Evolutionary conservation across 1,284 basidiomycete species (phyloP).

Genomic region (Ceratobasidium sp.): DNA sequence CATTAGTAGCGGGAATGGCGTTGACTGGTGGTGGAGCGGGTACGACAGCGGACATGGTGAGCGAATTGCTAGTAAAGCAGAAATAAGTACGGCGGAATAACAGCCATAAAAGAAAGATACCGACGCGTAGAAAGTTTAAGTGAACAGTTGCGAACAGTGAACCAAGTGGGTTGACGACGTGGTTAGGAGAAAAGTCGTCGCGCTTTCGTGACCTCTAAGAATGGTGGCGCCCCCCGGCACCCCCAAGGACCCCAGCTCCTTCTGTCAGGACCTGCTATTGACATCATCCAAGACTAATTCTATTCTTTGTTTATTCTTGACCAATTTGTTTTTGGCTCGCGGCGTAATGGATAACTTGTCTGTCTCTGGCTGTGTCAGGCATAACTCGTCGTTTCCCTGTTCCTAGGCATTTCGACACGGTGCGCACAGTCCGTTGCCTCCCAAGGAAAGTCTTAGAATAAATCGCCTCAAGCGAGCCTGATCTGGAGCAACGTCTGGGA

Average conservation of each 20-base stretch:
- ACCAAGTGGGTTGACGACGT: constrained; percentile 47
- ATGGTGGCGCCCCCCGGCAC: constrained; percentile 31
- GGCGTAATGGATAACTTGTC: constrained; percentile 22
- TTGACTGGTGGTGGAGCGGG: constrained; percentile 45
- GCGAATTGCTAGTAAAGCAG: constrained; percentile 20
- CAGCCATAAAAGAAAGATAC: not conserved
- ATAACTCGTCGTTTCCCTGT: not conserved
- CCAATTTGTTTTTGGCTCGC: not conserved
- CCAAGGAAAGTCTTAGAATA: not conserved
- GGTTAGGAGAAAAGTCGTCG: constrained; percentile 45
- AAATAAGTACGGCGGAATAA: not conserved
- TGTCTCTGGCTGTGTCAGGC: not conserved
- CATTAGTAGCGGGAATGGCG: constrained; percentile 40
- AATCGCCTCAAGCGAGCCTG: not conserved
- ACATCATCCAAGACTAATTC: constrained; percentile 44
- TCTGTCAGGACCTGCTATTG: constrained; percentile 7
- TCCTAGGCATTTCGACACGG: not conserved
- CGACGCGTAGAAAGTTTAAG: constrained; percentile 42
- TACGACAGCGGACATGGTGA: constrained; percentile 46
- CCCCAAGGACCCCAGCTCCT: constrained; percentile 27
- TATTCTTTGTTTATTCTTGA: not conserved
- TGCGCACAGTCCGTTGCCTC: not conserved
- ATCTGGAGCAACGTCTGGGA: not conserved
- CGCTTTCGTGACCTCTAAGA: constrained; percentile 30
- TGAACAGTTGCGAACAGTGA: constrained; percentile 43